These are phyloP conservation scores for Leptographium wingfieldii DNA, from an alignment of 2,329 filamentous ascomycete species.

Conservation along the genomic window DNA sequence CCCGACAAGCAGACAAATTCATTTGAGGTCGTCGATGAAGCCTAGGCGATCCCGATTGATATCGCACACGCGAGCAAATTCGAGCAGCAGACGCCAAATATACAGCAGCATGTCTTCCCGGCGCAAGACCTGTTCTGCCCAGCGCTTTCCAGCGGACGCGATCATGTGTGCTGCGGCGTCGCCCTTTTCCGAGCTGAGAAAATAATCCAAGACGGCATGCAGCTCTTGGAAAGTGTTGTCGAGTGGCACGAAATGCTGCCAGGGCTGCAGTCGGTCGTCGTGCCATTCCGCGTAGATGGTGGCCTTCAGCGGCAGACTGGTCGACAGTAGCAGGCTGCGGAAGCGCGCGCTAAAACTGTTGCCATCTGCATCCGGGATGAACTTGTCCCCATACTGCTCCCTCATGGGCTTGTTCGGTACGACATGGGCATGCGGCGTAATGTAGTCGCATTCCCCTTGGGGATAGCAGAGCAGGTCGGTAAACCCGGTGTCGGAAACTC, in stretches of 20 bases:
- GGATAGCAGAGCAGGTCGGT: slow-evolving; percentile 26
- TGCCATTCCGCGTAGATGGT: slow-evolving; percentile 68
- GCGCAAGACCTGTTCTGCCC: slow-evolving; percentile 49
- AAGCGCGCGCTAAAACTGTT: slow-evolving; percentile 52
- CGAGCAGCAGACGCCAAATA: slow-evolving; percentile 46
- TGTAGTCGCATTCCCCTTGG: slow-evolving; percentile 24
- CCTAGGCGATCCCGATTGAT: slow-evolving; percentile 29
- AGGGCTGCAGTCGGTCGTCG: slow-evolving; percentile 53
- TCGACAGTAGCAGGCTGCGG: slow-evolving; percentile 49
- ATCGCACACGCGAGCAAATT: slow-evolving; percentile 40
- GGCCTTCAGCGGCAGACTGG: slow-evolving; percentile 54
- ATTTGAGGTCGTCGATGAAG: slow-evolving; percentile 29
- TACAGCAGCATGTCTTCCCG: slow-evolving; percentile 57
- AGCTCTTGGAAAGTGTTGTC: slow-evolving; percentile 56
- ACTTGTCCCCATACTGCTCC: slow-evolving; percentile 46
- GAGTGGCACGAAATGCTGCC: slow-evolving; percentile 62
- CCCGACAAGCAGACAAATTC: neutral
- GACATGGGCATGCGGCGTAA: slow-evolving; percentile 23
- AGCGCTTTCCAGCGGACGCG: slow-evolving; percentile 44
- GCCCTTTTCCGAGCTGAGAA: slow-evolving; percentile 32
- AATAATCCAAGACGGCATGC: slow-evolving; percentile 53
- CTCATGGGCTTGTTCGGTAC: slow-evolving; percentile 27
- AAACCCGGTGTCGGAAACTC: slow-evolving; percentile 32
- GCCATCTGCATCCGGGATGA: slow-evolving; percentile 59
- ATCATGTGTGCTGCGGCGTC: slow-evolving; percentile 48